Evolutionary conservation across 768 basidiomycete species (phyloP), one percentile per base, ranked within the genome.

Genomic region (Suillus decipiens): DNA sequence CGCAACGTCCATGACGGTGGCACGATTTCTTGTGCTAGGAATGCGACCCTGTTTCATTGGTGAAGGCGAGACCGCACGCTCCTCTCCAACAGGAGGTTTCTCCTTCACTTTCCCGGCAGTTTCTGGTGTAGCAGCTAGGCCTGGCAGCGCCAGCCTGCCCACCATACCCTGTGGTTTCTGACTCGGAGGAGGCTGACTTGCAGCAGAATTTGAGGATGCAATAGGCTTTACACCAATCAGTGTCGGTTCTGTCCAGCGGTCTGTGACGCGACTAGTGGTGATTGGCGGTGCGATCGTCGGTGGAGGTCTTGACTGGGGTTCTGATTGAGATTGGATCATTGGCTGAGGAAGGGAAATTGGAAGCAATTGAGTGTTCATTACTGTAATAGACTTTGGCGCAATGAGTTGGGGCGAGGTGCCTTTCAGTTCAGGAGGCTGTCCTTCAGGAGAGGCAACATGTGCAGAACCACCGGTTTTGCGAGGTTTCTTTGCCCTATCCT

Each of bases 1-100:
- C 3, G 89, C 89, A 12, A 93, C 84, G 47, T 93, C 89, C 91
- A 93, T 92, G 28, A 86, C 89, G 15, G 86, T 85, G 22, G 88
- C 84, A 63, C 92, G 79, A 59, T 83, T 85, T 17, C 89, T 89
- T 6, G 89, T 84, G 68, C 85, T 90, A 5, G 89, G 85, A 59
- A 88, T 87, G 24, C 89, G 86, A 51, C 76, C 63, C 68, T 82
- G 84, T 59, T 80, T 81, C 4, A 75, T 69, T 6, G 83, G 79
- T 1, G 81, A 74, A 4, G 70, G 65, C 2, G 75, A 65, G 24
- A 71, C 50, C 2, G 63, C 19, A 17, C 63, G 65, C 24, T 67
- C 70, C 56, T 66, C 51, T 36, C 56, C 61, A 56, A 47, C 28
- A 31, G 67, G 17, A 12, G 55, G 48, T 33, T 63, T 43, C 31